Base-by-base conservation (phyloP, 352 stramenopile genomes). In the Stramenopiles sp. region DNA sequence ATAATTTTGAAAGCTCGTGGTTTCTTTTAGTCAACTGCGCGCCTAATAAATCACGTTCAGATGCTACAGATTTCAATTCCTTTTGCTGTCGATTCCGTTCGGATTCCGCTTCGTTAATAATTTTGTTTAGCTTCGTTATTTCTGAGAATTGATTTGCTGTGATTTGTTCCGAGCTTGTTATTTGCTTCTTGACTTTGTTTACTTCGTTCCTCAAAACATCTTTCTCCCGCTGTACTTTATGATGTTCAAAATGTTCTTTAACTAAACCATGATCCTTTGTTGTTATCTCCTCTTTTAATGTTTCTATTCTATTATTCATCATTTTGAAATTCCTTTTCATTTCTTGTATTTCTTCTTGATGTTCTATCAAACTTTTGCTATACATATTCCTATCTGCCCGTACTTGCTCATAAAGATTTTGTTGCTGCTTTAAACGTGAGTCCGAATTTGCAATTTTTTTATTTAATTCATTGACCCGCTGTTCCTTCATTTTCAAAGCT, bases 251-350 rank as follows among this genome's bases (percentile, higher is more conserved):
- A 81, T 97, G 91, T 82, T 97, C 92, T 82, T 97, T 98, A 6
- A 98, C 90, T 4, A 98, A 84, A 30, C 91, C 92, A 30, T 95
- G 86, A 81, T 98, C 94, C 86, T 97, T 98, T 6, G 90, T 91
- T 4, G 86, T 88, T 43, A 98, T 92, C 80, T 98, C 93, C 80
- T 97, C 93, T 84, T 98, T 97, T 32, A 98, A 88, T 82, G 97
- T 92, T 84, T 97, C 92, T 77, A 98, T 92, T 78, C 93, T 86
- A 78, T 95, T 88, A 77, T 93, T 95, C 82, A 97, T 91, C 84
- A 97, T 96, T 83, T 97, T 98, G 84, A 97, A 96, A 83, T 97
- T 97, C 82, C 92, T 88, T 82, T 97, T 96, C 88, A 98, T 94
- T 82, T 96, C 90, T 4, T 88, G 88, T 63, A 98, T 97, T 82